Percentiles rank a stretch among this genome's conserved stretches.
Evolutionary conservation across 192 early-diverging fungal species (phyloP).

Genomic region (Coemansia guatemalensis): DNA sequence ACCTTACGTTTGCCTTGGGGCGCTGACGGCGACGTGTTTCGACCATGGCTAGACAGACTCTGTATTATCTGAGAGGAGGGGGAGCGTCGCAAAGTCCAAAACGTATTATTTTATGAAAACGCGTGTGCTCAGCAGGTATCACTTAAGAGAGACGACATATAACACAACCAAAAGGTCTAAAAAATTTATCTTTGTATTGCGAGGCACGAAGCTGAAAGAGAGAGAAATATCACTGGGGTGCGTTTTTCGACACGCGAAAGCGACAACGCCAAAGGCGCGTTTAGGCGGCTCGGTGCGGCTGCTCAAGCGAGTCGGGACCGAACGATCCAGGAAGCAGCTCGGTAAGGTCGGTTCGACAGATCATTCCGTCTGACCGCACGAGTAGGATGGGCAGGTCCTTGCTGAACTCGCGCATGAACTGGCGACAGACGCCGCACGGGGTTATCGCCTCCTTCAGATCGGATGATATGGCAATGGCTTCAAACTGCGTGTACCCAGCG

Average conservation of each 20-base stretch:
- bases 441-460: constrained; percentile 55
- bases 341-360: constrained; percentile 51
- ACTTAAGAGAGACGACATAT: no score
- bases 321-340: constrained; percentile 73
- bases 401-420: constrained; percentile 85
- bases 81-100: neutral
- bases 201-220: neutral
- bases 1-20: constrained; percentile 50
- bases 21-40: constrained; percentile 48
- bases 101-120: no score
- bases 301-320: constrained; percentile 60
- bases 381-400: constrained; percentile 62
- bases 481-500: constrained; percentile 73
- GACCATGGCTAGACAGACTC: constrained; percentile 26
- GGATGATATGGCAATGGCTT: constrained; percentile 75
- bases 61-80: neutral
- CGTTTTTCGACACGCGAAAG: constrained; percentile 5
- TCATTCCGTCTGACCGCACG: constrained; percentile 56
- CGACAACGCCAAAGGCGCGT: constrained; percentile 2
- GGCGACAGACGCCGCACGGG: constrained; percentile 68
- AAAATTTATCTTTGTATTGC: no score
- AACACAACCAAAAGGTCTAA: no score
- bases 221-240: neutral
- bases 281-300: constrained; percentile 4
- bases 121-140: no score